Base-by-base conservation (phyloP, 768 basidiomycete genomes). In the Boletus patriciae region DNA sequence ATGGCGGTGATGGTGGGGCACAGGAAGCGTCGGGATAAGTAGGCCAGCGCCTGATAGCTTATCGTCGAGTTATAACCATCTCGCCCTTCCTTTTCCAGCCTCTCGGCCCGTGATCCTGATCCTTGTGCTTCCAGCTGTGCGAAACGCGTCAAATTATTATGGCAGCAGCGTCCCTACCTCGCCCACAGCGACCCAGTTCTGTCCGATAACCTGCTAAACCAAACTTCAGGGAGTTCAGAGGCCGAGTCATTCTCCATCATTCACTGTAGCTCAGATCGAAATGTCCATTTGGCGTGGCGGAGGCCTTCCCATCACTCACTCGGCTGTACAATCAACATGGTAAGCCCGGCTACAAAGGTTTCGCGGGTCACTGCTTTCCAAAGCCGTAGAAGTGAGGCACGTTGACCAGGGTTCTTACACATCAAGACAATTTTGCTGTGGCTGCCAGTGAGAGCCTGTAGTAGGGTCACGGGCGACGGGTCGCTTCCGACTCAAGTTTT, bases 1-100 rank as follows among this genome's bases (percentile, higher is more conserved):
- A 62, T 4, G 23, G 69, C 57, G 64, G 36, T 60, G 59, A 54
- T 60, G 70, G 57, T 58, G 64, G 37, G 41, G 43, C 53, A 64
- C 60, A 62, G 48, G 49, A 65, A 56, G 52, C 50, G 46, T 61
- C 60, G 63, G 38, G 59, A 47, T 25, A 62, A 57, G 54, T 51
- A n/a, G 42, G 37, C 34, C 46, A 50, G 46, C 53, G 50, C 33
- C 25, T 54, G 53, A 67, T 56, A 53, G 2, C 52, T 55, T 58
- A 58, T 67, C 64, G 57, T 40, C n/a, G n/a, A n/a, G n/a, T n/a
- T n/a, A n/a, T n/a, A 25, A 40, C 54, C 44, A 21, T 10, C 34
- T 36, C 42, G 34, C 45, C 58, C 42, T 49, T 51, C 59, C 54
- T 45, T 53, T 65, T 65, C 8, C 3, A 16, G 58, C 31, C 12